Base-by-base conservation (phyloP, 2,329 filamentous ascomycete genomes). In the Penicillium sp. region DNA sequence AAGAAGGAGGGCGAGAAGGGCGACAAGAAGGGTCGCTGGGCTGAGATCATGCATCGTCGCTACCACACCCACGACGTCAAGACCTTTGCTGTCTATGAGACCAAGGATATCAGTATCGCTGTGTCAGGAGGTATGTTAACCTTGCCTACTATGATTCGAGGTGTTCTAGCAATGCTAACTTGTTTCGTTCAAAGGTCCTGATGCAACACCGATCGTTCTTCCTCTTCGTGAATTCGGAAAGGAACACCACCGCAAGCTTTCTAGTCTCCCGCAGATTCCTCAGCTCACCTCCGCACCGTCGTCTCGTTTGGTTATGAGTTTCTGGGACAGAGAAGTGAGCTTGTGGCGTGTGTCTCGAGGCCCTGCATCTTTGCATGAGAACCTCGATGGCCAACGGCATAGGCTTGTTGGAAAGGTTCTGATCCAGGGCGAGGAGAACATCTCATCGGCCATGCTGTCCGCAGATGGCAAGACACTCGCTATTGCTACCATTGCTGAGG, bases 41-140 rank as follows among this genome's bases (percentile, higher is more conserved):
- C 84, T 56, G 93, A 94, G 73, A 82, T 90, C n/a, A 89, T 86
- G 73, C 91, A 96, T 69, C 84, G 90, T 62, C 83, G 91, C 68
- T 92, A 93, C 69, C 94, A 99, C 70, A 85, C 88, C 43, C 92
- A 97, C 73, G 94, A 99, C 76, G 91, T 97, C 67, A 97, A 97
- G 77, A 85, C 91, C 1, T 90, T 97, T 85, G 89, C 91, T 33
- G 87, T 90, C 0, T 97, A 93, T 61, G 94, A 99, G 73, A 88
- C 88, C 50, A 86, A 84, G 48, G 85, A 85, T 47, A 84, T 96
- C 68, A 97, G 91, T 67, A 86, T 97, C 53, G 81, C 96, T 11
- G 89, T 96, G 16, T 95, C 93, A 60, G 94, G 94, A 83, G 94
- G 91, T 90, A 79, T 74, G 81, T 71, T 9, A 22, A 36, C 14